Percentiles rank a stretch among this genome's conserved stretches.
phyloP scores from a whole-genome alignment of 768 basidiomycete genomes.

The Tulasnella calospora region DNA sequence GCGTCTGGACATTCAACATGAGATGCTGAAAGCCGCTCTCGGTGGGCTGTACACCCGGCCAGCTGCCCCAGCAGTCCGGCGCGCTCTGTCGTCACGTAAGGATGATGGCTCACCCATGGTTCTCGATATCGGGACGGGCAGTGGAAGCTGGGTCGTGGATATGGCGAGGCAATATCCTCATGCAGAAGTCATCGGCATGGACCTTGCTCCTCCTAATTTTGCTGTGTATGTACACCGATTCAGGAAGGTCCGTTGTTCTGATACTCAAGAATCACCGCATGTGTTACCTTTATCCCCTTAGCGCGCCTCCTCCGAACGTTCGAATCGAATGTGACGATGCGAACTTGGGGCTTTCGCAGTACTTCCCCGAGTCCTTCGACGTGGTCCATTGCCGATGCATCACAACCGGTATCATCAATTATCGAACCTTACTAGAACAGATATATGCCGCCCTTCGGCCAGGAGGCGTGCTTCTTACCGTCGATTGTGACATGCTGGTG shows the following conservation, averaged over 20 bases:
- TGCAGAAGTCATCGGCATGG: constrained; percentile 17
- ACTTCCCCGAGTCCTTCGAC: constrained; percentile 12
- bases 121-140: constrained; percentile 18
- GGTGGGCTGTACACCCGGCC: constrained; percentile 1
- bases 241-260: not conserved
- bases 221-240: not conserved
- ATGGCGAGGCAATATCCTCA: constrained; percentile 10
- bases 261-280: not conserved
- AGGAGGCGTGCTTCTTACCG: constrained; percentile 9
- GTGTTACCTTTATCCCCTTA: not conserved
- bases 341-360: constrained; percentile 4
- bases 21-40: not conserved
- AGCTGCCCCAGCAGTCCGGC: constrained; percentile 13
- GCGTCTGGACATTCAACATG: constrained; percentile 10
- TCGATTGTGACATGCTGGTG: constrained; percentile 12
- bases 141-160: constrained; percentile 14
- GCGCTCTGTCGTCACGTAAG: not conserved
- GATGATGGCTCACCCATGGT: constrained; percentile 4
- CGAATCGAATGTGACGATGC: constrained; percentile 16
- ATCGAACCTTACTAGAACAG: not conserved
- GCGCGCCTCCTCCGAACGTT: constrained; percentile 7
- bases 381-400: constrained; percentile 16
- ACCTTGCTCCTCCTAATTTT: constrained; percentile 1
- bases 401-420: constrained; percentile 15
- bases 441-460: not conserved